Base-by-base conservation (phyloP, 2,329 filamentous ascomycete species). In the Cytospora leucostoma region DNA sequence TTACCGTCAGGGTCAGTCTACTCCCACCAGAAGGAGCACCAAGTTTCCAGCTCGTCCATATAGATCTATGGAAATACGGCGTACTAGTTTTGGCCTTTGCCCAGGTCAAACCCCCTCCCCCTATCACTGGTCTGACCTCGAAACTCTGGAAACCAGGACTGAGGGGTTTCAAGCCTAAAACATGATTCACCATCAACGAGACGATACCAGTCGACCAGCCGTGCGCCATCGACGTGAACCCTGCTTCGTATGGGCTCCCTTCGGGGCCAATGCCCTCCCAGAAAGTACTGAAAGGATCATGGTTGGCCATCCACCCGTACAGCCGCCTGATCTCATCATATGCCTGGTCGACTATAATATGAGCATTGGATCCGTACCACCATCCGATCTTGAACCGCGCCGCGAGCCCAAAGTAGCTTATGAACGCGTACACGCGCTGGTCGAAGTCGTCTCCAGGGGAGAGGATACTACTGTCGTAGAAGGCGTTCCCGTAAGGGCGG, bases 161-260 rank as follows among this genome's bases (percentile, higher is more conserved):
- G 7, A 73, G 71, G 1, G 81, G 81, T 54, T 67, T 74, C 4
- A 84, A 76, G 2, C 82, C 81, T 0, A 84, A 73, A 1, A 84
- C 74, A 49, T 80, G 78, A 52, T 76, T 78, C 7, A 71, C 79
- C 65, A 82, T 66, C 7, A 80, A 70, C 1, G 82, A 79, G 51
- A 81, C 78, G 17, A 84, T 73, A 7, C 82, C 81, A 1, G 81
- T 82, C 3, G 76, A 76, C 82, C 81, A 84, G 0, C 79, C 82
- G 60, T 84, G 82, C 0, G 81, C 76, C 71, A 80, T 76, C 19
- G 78, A 80, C 17, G 80, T 84, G 63, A 77, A 82, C 0, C 70
- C 76, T 1, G 70, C 76, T 68, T 82, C 76, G 64, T 83, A 84
- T 34, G 77, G 72, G 2, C 56, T 57, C 0, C 81, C 81, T 21